These are phyloP conservation scores for Anacardium occidentale DNA, from an alignment of 345 rosid species.

Conservation along the genomic window DNA sequence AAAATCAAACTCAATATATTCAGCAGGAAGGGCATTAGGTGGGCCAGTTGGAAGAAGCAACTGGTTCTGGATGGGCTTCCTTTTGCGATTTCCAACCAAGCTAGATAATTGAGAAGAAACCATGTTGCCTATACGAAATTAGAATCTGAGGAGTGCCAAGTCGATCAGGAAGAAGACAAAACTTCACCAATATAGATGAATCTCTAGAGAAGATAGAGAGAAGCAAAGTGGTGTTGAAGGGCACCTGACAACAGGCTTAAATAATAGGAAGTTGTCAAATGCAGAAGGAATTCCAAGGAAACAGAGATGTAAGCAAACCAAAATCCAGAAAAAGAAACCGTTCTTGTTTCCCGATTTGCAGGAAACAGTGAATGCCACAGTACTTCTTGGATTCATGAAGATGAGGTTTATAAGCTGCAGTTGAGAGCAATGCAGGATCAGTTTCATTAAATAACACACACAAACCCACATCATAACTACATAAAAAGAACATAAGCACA, in stretches of 20 bases:
- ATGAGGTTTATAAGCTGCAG: constrained; percentile 26
- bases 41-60: constrained; percentile 40
- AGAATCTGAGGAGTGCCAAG: not conserved
- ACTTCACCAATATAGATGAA: constrained; percentile 11
- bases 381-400: constrained; percentile 53
- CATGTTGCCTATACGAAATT: constrained; percentile 18
- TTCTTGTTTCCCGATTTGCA: constrained; percentile 59
- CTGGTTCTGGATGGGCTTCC: constrained; percentile 27
- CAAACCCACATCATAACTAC: not conserved
- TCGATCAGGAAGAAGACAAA: not conserved
- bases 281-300: constrained; percentile 34
- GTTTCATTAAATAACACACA: not conserved
- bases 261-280: constrained; percentile 34
- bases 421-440: not conserved
- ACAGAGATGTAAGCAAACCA: constrained; percentile 48
- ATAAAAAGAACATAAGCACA: too few species aligned
- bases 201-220: constrained; percentile 13
- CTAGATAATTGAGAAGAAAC: constrained; percentile 36
- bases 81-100: constrained; percentile 18
- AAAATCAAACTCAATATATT: constrained; percentile 49
- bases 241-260: constrained; percentile 36
- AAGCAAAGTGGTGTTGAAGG: constrained; percentile 23
- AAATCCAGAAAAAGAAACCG: constrained; percentile 44
- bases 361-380: constrained; percentile 55
- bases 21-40: constrained; percentile 31